These are phyloP conservation scores for Tolypocladium capitatum DNA, from an alignment of 2,329 filamentous ascomycete species.

Conservation along the genomic window DNA sequence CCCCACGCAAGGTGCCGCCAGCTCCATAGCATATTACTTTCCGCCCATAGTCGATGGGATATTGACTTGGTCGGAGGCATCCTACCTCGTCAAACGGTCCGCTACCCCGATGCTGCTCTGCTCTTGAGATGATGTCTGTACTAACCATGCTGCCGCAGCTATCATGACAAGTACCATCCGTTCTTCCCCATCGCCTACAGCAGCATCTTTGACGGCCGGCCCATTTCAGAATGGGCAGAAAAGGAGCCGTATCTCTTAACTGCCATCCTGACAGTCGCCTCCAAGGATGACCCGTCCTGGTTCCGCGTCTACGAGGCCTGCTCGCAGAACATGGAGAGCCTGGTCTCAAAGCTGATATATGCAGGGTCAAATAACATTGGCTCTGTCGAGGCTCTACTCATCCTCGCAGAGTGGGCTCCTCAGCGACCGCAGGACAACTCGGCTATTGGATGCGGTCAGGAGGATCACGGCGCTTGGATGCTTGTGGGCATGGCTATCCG, in stretches of 20 bases:
- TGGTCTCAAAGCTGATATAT: conserved; percentile 54
- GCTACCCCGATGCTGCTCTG: background rate
- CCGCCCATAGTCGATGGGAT: conserved; percentile 19
- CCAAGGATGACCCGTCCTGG: conserved; percentile 55
- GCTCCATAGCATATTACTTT: conserved; percentile 13
- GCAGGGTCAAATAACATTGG: conserved; percentile 55
- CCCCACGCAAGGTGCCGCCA: conserved; percentile 1
- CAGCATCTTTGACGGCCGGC: conserved; percentile 38
- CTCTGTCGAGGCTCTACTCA: conserved; percentile 54
- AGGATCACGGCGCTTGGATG: conserved; percentile 67
- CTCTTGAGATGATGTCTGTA: background rate
- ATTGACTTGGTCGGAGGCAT: conserved; percentile 13
- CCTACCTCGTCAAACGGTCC: conserved; percentile 13
- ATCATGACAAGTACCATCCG: conserved; percentile 52
- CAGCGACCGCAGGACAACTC: conserved; percentile 49
- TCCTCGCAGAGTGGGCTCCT: conserved; percentile 62
- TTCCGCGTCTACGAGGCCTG: conserved; percentile 51
- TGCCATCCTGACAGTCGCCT: conserved; percentile 56
- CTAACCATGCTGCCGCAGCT: conserved; percentile 25
- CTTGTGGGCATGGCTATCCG: conserved; percentile 58
- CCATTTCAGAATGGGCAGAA: conserved; percentile 41
- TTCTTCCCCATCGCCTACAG: conserved; percentile 56
- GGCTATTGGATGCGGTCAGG: conserved; percentile 55
- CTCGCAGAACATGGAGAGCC: conserved; percentile 54
- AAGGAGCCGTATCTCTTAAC: conserved; percentile 56